Evolutionary conservation across 331 rosid species (phyloP).

Genomic region (Prunus yedoensis): DNA sequence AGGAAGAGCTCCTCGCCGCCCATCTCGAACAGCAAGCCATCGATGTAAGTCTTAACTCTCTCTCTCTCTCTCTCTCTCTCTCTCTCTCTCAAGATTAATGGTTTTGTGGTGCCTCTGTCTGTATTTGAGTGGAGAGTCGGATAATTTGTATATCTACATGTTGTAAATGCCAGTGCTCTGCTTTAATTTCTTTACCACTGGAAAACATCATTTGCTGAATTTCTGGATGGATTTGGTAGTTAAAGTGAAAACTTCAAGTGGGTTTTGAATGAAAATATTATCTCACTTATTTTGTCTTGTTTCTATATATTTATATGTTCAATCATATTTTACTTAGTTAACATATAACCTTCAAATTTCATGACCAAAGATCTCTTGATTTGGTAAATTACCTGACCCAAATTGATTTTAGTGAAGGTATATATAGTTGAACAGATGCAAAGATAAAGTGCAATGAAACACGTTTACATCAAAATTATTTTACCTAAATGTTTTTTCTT

Average conservation of each 20-base stretch:
- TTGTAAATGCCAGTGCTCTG: background rate
- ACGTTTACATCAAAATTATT: background rate
- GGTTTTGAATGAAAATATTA: background rate
- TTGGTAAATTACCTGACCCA: background rate
- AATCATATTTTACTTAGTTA: background rate
- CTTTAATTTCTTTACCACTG: background rate
- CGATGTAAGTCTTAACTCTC: constrained; percentile 40
- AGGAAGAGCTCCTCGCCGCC: constrained; percentile 84
- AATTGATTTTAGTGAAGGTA: background rate
- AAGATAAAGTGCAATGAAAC: too few relatives aligned
- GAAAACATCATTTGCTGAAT: background rate
- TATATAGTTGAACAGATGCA: background rate
- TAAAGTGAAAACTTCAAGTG: background rate
- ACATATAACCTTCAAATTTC: background rate
- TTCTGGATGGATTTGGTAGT: background rate
- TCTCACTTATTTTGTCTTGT: background rate
- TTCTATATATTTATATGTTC: background rate
- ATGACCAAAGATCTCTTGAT: background rate
- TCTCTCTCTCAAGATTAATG: background rate
- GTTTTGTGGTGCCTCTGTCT: background rate
- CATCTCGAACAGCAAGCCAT: constrained; percentile 77
- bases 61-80: background rate
- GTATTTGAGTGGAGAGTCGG: background rate
- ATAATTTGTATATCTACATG: background rate
- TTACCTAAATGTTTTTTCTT: background rate